Evolutionary conservation across 2,329 filamentous ascomycete species (phyloP).

Genomic region (Paecilomyces fulvus): DNA sequence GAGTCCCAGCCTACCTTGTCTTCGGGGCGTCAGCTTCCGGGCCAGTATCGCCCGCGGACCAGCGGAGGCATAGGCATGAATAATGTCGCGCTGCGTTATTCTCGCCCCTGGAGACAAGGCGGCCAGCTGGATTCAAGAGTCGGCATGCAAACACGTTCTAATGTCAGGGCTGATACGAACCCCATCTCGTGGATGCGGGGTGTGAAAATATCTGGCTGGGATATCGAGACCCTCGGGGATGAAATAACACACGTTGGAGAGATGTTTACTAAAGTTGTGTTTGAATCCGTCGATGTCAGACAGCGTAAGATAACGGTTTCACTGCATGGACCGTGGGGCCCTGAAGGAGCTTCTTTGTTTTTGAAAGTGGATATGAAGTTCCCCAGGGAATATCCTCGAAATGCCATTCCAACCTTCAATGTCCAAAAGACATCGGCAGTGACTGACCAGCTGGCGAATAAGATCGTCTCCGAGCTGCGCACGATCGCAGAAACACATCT

Average conservation of each 20-base stretch:
- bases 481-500: constrained; percentile 49
- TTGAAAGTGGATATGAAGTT: constrained; percentile 52
- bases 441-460: constrained; percentile 41
- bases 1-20: constrained; percentile 25
- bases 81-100: constrained; percentile 46
- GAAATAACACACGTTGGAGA: constrained; percentile 55
- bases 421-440: constrained; percentile 52
- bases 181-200: constrained; percentile 59
- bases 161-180: constrained; percentile 43
- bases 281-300: constrained; percentile 50
- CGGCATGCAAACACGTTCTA: constrained; percentile 41
- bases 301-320: constrained; percentile 48
- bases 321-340: constrained; percentile 53
- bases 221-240: constrained; percentile 48
- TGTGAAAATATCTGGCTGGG: constrained; percentile 50
- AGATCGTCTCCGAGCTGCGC: constrained; percentile 44
- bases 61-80: constrained; percentile 36
- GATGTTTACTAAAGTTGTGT: constrained; percentile 52
- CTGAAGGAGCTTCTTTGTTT: constrained; percentile 44
- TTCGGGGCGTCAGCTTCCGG: constrained; percentile 13
- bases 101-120: constrained; percentile 36
- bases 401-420: constrained; percentile 42
- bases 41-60: constrained; percentile 11
- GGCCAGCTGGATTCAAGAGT: constrained; percentile 41
- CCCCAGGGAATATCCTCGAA: constrained; percentile 47